Base-by-base conservation (phyloP, 768 basidiomycete species). In the Calocybe indica region DNA sequence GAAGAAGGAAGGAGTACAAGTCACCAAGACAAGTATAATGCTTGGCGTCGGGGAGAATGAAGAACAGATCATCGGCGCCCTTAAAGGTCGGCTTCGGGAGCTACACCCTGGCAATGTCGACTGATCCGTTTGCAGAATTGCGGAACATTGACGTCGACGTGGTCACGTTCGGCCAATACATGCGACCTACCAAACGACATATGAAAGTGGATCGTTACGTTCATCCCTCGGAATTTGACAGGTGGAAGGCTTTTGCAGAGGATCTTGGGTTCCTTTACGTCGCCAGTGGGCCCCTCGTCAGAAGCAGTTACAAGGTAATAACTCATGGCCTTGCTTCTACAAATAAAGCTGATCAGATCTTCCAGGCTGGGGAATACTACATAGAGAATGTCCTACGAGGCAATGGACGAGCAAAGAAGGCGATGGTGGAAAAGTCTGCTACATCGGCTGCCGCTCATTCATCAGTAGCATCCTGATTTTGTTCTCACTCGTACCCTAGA, bases 161-260 rank as follows among this genome's bases (percentile, higher is more conserved):
- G 5, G 92, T 99, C 29, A 99, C 96, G 1, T 98, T 99, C 62
- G 96, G 96, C 2, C 96, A 99, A 69, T 99, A 99, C 66, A 98
- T 99, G 96, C 87, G 96, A 42, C 96, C 96, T 6, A 97, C 96
- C 7, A 98, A 98, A 66, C 80, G 85, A 29, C 96, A 99, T 67
- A 98, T 99, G 96, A 99, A 98, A 66, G 96, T 99, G 7, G 87
- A 92, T 55, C 87, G 92, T 30, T 99, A 99, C 58, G 92, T 98
- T 15, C 82, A 91, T 51, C 96, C 96, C 1, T 78, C 81, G 4
- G 94, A 98, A 62, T 99, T 98, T 57, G 88, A 89, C 52, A 71
- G 76, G 47, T 99, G 95, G 95, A 93, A 87, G 62, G 70, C 79
- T 57, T 73, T 88, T 8, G 95, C 96, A 6, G 92, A 97, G 58